A percentile compares a stretch with the other conserved stretches of the same genome.
Conservation (phyloP, 1,284 basidiomycete species). For the Cryptococcus deneoformans region DNA sequence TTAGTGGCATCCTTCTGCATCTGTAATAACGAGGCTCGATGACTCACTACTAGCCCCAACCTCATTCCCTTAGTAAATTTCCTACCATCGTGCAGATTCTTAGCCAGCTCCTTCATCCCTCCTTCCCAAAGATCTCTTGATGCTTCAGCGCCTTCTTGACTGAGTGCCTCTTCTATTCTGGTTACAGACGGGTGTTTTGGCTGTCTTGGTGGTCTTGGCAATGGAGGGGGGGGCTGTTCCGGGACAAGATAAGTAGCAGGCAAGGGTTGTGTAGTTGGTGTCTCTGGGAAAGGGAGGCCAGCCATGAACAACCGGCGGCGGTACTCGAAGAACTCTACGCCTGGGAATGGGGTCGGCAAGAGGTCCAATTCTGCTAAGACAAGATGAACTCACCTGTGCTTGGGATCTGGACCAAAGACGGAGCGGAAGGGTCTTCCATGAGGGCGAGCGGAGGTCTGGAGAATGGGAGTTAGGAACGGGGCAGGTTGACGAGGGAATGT, state of each 20-base stretch:
- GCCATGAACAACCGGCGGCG: slow-evolving; percentile 40
- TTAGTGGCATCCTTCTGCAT: background rate
- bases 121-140: slow-evolving; percentile 36
- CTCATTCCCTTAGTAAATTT: slow-evolving; percentile 32
- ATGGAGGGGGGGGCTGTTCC: slow-evolving; percentile 3
- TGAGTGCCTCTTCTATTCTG: slow-evolving; percentile 34
- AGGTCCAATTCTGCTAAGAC: too few relatives aligned
- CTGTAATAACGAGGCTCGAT: background rate
- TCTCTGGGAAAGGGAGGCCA: slow-evolving; percentile 20
- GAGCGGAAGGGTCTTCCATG: too few relatives aligned
- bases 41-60: slow-evolving; percentile 43
- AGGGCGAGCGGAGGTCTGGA: too few relatives aligned
- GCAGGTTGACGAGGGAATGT: too few relatives aligned
- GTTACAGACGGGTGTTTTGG: slow-evolving; percentile 14
- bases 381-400: too few relatives aligned
- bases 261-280: slow-evolving; percentile 10
- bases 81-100: slow-evolving; percentile 30
- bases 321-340: slow-evolving; percentile 43
- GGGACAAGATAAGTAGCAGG: slow-evolving; percentile 5
- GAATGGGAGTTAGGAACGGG: too few relatives aligned
- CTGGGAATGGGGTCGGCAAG: slow-evolving; percentile 11
- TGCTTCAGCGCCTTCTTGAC: slow-evolving; percentile 33
- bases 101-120: slow-evolving; percentile 33
- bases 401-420: too few relatives aligned
- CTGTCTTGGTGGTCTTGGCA: slow-evolving; percentile 2